phyloP scores from a whole-genome alignment of 1,139 yeast species.

The Candida neerlandica region DNA sequence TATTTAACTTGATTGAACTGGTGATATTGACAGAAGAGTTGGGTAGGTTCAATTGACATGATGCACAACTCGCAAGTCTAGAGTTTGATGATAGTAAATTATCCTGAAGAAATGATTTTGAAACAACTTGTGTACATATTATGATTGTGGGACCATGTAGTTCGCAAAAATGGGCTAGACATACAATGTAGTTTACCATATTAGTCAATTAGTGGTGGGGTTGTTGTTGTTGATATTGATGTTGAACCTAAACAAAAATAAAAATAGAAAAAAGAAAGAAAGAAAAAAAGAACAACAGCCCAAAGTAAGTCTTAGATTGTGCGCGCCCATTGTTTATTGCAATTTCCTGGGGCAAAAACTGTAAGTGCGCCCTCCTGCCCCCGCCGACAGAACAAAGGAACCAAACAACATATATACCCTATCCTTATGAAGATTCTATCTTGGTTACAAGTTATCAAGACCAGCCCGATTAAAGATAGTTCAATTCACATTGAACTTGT shows the following conservation, averaged over 20 bases:
- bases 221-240: neutral
- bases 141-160: constrained; percentile 80
- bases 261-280: neutral
- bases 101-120: constrained; percentile 14
- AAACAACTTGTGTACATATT: constrained; percentile 62
- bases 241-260: neutral
- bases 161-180: constrained; percentile 84
- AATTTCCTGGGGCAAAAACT: no score
- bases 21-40: constrained; percentile 32
- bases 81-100: constrained; percentile 28
- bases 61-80: constrained; percentile 52
- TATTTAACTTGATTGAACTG: constrained; percentile 17
- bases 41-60: constrained; percentile 59
- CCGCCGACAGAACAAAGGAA: no score
- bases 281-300: no score
- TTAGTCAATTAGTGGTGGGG: neutral
- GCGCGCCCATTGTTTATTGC: no score
- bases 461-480: no score
- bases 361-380: no score
- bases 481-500: no score
- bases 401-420: no score
- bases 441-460: no score
- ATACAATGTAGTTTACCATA: constrained; percentile 43
- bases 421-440: no score
- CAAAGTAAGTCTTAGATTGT: no score